Evolutionary conservation across 108 stramenopile genomes (phyloP), one percentile per base, ranked within the genome.

Genomic region (Asterionellopsis glacialis): DNA sequence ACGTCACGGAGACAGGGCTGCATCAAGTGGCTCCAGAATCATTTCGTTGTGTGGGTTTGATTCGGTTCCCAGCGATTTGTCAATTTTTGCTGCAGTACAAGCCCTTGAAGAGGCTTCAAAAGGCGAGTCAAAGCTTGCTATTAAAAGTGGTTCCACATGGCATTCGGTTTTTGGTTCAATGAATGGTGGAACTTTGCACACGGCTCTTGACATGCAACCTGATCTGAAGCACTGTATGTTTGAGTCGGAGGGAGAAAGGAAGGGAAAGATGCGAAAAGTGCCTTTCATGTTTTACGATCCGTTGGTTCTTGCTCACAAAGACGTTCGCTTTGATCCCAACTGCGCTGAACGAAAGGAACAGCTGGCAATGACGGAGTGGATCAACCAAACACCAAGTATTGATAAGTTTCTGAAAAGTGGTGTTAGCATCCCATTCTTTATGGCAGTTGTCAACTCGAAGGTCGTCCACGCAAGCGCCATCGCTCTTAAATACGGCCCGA

Each of bases 41-140:
- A 74, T 94, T 26, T 81, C 81, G 51, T 64, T 89, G 40, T 81
- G 84, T 55, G 96, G 96, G 26, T 75, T 90, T 64, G 96, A 97
- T 70, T 88, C 72, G 25, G 66, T 97, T 26, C 96, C 96, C 12
- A 73, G 67, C 57, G 83, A 84, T 63, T 47, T 82, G 47, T 64
- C 73, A 9, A 39, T 80, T 4, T 80, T 63, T 50, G 67, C 71
- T 13, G 79, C 74, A 13, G 71, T 80, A 24, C 38, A 66, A 39
- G 70, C 67, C 25, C 53, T 80, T 56, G 48, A 62, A 18, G 45
- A 51, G 45, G 48, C 22, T 22, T 18, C 27, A 15, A 19, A 51
- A 0, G 23, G 44, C 13, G 45, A 47, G 7, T 28, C 44, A 14
- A 23, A 26, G 12, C 48, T 57, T 2, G n/a, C 57, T 1, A 58